Evolutionary conservation across 2,329 filamentous ascomycete species (phyloP), one percentile per base, ranked within the genome.

Genomic region (Coleophoma cylindrospora): DNA sequence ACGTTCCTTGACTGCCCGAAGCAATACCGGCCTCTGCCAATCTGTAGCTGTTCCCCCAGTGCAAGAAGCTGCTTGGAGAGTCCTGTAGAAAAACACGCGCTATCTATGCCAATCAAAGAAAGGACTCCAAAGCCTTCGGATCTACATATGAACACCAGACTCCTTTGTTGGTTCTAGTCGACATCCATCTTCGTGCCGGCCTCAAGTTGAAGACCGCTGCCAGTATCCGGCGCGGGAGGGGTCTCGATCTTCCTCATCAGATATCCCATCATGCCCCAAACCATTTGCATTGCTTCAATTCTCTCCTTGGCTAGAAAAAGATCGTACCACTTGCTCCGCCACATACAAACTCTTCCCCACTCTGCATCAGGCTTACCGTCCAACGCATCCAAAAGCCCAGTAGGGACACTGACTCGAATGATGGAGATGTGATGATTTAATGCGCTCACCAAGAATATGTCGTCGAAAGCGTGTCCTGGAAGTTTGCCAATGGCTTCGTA

Each of bases 361-460:
- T 63, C 64, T 34, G 69, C 58, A 3, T 52, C 55, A 34, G 65
- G 64, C 1, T 59, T 52, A 1, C 81, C 81, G 8, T 74, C 75
- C 2, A 85, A 56, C 8, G 79, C 76, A 14, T 72, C 69, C 32
- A 85, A 66, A 43, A 84, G 62, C 21, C 69, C 67, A 27, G 68
- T 66, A 2, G 81, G 80, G 15, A 85, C 79, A n/a, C 80, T 73
- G 22, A 83, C 74, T 21, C 82, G 68, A 50, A 85, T 59, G 44
- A 86, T 64, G 22, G 73, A 77, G 12, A 86, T 54, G 58, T 86
- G 82, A 58, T 86, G 82, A 61, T 83, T 83, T 32, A 85, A 63
- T 4, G 73, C 74, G 64, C 79, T 83, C 38, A 85, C 62, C 38
- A 86, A 70, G 54, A 83, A 85, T 2, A 85, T 68, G 57, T 86